Evolutionary conservation across 2,329 filamentous ascomycete genomes (phyloP).

Genomic region (Cladosporium sp.): DNA sequence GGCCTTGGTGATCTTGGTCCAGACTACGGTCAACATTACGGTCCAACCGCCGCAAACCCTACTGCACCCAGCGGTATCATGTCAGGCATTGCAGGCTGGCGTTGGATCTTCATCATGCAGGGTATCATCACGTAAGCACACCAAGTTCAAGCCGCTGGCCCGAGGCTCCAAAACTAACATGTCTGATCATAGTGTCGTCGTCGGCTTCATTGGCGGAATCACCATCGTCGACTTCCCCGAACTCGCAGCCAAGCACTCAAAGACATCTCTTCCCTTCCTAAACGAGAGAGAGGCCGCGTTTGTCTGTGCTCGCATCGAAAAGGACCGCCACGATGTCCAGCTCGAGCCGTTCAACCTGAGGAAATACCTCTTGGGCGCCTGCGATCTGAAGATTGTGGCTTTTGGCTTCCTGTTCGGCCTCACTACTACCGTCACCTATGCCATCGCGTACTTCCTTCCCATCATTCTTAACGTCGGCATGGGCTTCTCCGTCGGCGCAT

Average conservation of each 20-base stretch:
- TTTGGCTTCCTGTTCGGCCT: conserved; percentile 53
- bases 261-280: conserved; percentile 38
- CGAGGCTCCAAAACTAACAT: no score
- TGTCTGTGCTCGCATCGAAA: conserved; percentile 48
- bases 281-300: conserved; percentile 44
- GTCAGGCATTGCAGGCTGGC: conserved; percentile 40
- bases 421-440: conserved; percentile 49
- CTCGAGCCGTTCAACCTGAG: conserved; percentile 43
- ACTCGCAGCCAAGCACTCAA: conserved; percentile 36
- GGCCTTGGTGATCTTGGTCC: conserved; percentile 41
- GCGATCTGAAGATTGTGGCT: conserved; percentile 52
- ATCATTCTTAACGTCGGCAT: conserved; percentile 34
- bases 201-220: conserved; percentile 39
- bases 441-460: conserved; percentile 34
- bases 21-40: conserved; percentile 30
- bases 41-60: conserved; percentile 27
- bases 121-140: conserved; percentile 28
- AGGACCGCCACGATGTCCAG: conserved; percentile 49
- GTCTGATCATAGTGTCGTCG: conserved; percentile 19
- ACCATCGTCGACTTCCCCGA: conserved; percentile 42
- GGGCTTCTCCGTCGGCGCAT: conserved; percentile 28
- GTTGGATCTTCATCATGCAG: conserved; percentile 35
- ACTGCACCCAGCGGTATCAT: conserved; percentile 19
- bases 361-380: conserved; percentile 30
- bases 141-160: no score